Percentiles rank a stretch among this genome's conserved stretches.
Conservation (phyloP, 1,139 yeast species). For the Arxiozyma telluris region DNA sequence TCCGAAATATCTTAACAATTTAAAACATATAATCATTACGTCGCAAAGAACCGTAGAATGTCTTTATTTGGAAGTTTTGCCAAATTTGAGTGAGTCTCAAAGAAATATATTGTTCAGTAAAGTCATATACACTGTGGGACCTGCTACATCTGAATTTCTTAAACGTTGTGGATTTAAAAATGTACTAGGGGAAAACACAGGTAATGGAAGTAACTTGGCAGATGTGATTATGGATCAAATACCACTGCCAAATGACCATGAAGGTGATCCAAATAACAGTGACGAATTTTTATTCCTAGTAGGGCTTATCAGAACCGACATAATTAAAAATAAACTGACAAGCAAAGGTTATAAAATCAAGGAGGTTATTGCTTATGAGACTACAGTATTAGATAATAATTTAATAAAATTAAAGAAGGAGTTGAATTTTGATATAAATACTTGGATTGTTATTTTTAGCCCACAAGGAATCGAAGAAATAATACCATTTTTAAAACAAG, state of each 20-base stretch:
- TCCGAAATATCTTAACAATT: slow-evolving; percentile 34
- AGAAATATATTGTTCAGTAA: slow-evolving; percentile 34
- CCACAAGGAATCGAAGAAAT: slow-evolving; percentile 77
- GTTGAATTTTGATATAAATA: slow-evolving; percentile 7
- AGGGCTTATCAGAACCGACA: slow-evolving; percentile 77
- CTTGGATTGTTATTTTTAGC: slow-evolving; percentile 81
- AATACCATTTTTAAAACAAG: slow-evolving; percentile 38
- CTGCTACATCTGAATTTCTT: slow-evolving; percentile 68
- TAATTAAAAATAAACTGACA: slow-evolving; percentile 56
- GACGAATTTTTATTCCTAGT: slow-evolving; percentile 59
- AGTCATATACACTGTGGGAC: slow-evolving; percentile 82
- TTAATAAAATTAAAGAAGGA: slow-evolving; percentile 33
- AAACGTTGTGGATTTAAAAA: slow-evolving; percentile 53
- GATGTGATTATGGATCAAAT: slow-evolving; percentile 48
- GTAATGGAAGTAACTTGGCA: slow-evolving; percentile 68
- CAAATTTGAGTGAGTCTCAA: slow-evolving; percentile 13
- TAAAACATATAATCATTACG: slow-evolving; percentile 63
- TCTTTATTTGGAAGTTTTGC: slow-evolving; percentile 39
- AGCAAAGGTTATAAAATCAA: slow-evolving; percentile 40
- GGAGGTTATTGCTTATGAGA: slow-evolving; percentile 65
- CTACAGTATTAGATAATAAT: slow-evolving; percentile 44
- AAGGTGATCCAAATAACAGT: slow-evolving; percentile 12
- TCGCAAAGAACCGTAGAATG: slow-evolving; percentile 91
- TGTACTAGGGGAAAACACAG: slow-evolving; percentile 70
- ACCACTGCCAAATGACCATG: neutral